A percentile compares a stretch with the other conserved stretches of the same genome.
Conservation (phyloP, 2,329 filamentous ascomycete genomes). For the Raffaelea deltoideospora region DNA sequence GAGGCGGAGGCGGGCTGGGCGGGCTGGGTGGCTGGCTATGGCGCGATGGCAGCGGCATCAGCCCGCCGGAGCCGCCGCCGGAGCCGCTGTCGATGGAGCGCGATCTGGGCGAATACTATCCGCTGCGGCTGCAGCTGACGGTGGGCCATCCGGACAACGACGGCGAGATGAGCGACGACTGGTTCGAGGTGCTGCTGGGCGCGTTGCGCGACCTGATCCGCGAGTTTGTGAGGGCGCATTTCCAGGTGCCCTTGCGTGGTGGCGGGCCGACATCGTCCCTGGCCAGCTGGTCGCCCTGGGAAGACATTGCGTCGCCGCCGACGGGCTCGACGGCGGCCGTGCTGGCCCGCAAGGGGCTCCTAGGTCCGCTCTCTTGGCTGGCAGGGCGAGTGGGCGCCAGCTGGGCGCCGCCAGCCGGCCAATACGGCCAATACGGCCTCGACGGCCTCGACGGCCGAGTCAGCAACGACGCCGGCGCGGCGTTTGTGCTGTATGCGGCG, state of each 20-base stretch:
- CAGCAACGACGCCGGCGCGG: no score
- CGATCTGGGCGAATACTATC: constrained; percentile 8
- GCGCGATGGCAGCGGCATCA: no score
- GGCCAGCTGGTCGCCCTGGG: neutral
- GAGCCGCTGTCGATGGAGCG: neutral
- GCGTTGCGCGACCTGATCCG: constrained; percentile 14
- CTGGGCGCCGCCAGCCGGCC: no score
- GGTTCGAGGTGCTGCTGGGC: constrained; percentile 14
- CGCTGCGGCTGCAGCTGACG: constrained; percentile 11
- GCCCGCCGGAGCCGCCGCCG: neutral
- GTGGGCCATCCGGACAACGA: constrained; percentile 6
- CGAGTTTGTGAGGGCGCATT: constrained; percentile 13
- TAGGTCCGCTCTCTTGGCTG: no score
- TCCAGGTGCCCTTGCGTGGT: constrained; percentile 9
- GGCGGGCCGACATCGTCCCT: neutral
- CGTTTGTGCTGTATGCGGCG: constrained; percentile 20
- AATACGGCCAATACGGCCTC: no score
- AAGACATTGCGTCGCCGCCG: constrained; percentile 11
- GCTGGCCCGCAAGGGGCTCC: constrained; percentile 11
- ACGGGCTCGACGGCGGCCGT: neutral
- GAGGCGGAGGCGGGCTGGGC: neutral
- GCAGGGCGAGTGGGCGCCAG: no score
- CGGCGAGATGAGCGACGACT: constrained; percentile 11
- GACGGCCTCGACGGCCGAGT: constrained; percentile 13
- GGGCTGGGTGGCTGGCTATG: no score